A percentile compares a stretch with the other conserved stretches of the same genome.
phyloP scores from a whole-genome alignment of 2,329 filamentous ascomycete species.

The Boeremia lycopersici region DNA sequence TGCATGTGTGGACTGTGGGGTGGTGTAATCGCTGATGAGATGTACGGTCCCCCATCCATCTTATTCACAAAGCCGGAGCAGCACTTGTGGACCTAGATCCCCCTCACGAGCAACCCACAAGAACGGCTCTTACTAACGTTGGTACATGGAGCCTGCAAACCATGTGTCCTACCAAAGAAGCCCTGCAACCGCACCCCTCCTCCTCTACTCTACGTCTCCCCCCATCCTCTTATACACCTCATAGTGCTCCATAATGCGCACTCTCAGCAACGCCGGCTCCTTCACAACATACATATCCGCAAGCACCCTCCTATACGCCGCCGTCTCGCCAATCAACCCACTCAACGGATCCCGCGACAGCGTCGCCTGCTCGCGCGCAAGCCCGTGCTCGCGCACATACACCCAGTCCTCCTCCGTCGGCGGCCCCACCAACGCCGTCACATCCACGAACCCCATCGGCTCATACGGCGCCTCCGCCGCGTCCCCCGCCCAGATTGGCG shows the following conservation, averaged over 20 bases:
- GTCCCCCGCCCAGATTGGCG: conserved; percentile 6
- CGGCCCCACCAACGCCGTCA: conserved; percentile 14
- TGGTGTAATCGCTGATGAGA: too few relatives aligned
- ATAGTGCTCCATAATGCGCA: conserved; percentile 28
- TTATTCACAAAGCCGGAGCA: too few relatives aligned
- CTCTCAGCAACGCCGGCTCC: conserved; percentile 29
- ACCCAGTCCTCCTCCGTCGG: conserved; percentile 16
- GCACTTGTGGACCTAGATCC: too few relatives aligned
- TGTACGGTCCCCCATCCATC: too few relatives aligned
- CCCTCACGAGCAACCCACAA: too few relatives aligned
- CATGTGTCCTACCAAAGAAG: too few relatives aligned
- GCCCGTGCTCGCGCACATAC: conserved; percentile 18
- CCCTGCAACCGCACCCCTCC: too few relatives aligned
- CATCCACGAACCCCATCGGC: conserved; percentile 18
- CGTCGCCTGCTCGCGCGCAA: neutral
- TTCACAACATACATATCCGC: conserved; percentile 27
- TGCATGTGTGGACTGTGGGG: too few relatives aligned
- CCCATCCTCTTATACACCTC: conserved; percentile 11
- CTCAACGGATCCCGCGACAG: neutral
- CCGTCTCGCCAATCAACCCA: conserved; percentile 19
- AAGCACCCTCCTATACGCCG: conserved; percentile 20
- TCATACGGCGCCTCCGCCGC: conserved; percentile 8
- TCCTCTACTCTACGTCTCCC: neutral
- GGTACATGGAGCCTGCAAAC: too few relatives aligned
- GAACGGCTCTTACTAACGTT: too few relatives aligned